These are phyloP conservation scores for Salix koriyanagi DNA, from an alignment of 345 rosid genomes.

Conservation along the genomic window DNA sequence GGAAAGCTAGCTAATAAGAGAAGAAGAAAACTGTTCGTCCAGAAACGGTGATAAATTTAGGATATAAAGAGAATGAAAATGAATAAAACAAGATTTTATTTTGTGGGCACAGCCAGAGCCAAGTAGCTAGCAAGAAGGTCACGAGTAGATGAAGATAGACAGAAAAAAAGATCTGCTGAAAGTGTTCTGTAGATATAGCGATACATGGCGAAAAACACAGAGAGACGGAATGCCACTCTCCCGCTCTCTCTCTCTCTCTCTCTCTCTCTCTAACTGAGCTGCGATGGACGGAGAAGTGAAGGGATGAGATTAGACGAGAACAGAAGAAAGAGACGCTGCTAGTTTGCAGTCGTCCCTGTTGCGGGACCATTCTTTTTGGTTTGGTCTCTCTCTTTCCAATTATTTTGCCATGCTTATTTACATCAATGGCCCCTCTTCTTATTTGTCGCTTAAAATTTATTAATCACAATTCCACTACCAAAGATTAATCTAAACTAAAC, in stretches of 20 bases:
- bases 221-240: background rate
- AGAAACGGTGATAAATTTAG: background rate
- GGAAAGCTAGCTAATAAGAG: constrained; percentile 24
- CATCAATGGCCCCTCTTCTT: constrained; percentile 6
- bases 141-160: constrained; percentile 8
- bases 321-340: constrained; percentile 49
- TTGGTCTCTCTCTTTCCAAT: constrained; percentile 11
- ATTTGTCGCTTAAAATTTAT: background rate
- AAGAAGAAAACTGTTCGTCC: background rate
- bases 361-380: constrained; percentile 22
- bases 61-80: background rate
- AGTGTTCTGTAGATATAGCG: background rate
- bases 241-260: background rate
- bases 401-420: constrained; percentile 15
- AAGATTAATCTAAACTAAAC: background rate
- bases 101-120: background rate
- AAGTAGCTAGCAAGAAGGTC: constrained; percentile 7
- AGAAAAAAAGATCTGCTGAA: constrained; percentile 19
- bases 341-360: constrained; percentile 28
- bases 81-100: background rate
- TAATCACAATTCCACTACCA: background rate
- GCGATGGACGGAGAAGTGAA: constrained; percentile 3
- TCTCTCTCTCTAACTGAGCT: background rate
- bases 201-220: background rate
- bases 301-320: constrained; percentile 13